phyloP scores from a whole-genome alignment of 192 early-diverging fungal genomes.

The Phycomyces nitens region DNA sequence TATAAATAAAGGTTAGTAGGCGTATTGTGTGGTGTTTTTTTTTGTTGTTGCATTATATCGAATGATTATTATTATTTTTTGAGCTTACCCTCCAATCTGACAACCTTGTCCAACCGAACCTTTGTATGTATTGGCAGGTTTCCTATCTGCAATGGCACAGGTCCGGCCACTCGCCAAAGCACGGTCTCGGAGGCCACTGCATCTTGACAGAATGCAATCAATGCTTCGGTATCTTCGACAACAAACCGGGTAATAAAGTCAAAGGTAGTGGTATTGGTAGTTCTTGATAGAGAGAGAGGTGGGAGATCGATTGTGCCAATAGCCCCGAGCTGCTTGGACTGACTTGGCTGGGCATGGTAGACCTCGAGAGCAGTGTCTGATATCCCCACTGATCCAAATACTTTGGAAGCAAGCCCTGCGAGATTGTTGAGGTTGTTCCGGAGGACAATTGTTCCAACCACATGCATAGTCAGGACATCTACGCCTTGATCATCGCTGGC shows the following conservation, averaged over 20 bases:
- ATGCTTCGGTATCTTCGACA: slow-evolving; percentile 8
- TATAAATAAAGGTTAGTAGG: no score
- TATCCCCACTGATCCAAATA: slow-evolving; percentile 14
- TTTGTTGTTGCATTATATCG: neutral
- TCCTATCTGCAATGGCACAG: slow-evolving; percentile 1
- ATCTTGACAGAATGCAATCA: slow-evolving; percentile 23
- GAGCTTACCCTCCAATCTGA: slow-evolving; percentile 14
- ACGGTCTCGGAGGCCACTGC: slow-evolving; percentile 13
- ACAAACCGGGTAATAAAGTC: slow-evolving; percentile 23
- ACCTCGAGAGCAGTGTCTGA: slow-evolving; percentile 2
- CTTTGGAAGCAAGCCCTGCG: neutral
- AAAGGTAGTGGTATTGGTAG: slow-evolving; percentile 6
- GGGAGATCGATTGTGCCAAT: slow-evolving; percentile 22
- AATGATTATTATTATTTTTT: no score
- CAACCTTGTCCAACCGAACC: slow-evolving; percentile 5
- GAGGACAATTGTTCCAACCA: slow-evolving; percentile 10
- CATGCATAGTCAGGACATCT: slow-evolving; percentile 19
- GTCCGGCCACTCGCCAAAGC: slow-evolving; percentile 10
- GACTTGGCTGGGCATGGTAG: neutral
- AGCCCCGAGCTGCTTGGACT: neutral
- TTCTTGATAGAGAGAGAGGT: neutral
- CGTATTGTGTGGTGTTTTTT: no score
- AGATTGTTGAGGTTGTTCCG: neutral
- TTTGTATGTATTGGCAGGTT: slow-evolving; percentile 10
- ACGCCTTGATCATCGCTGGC: slow-evolving; percentile 2